Base-by-base conservation (phyloP, 495 filamentous ascomycete genomes). In the Aspergillus panamensis region DNA sequence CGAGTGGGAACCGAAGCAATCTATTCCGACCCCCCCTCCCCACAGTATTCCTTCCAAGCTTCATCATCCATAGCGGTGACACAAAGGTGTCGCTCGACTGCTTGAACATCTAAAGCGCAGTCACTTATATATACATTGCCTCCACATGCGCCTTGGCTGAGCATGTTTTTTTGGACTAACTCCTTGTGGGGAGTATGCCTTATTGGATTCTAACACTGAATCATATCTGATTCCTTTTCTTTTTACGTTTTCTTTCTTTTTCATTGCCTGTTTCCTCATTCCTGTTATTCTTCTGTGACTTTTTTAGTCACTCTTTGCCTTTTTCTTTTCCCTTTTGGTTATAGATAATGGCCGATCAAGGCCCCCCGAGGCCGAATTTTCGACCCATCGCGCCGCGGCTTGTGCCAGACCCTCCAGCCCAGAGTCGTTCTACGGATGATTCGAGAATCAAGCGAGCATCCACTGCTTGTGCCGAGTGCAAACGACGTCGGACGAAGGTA, bases 401-500 rank as follows among this genome's bases (percentile, higher is more conserved):
- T 13, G 48, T 48, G 19, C 45, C 51, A 16, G 66, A 58, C 3
- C 35, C 45, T 40, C 64, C 58, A 25, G 47, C 61, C 14, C 57
- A 62, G 43, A 61, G 48, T 17, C 47, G 58, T 19, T 44, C 55
- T 14, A 42, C 65, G 16, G 75, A 77, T 21, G 74, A 78, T 9
- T 58, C 54, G 35, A 67, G 70, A 48, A 70, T 69, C 47, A 77
- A 71, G 52, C 64, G 75, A 54, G 74, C 71, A 8, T 77, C 74
- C 10, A 71, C 69, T 12, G 75, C 75, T 20, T 78, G 75, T 58
- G 61, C 55, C 30, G 73, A 78, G 57, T 78, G 75, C 60, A 71
- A 78, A 60, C 67, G 60, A 48, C 65, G 71, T 42, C 70, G 75
- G 29, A 77, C 73, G 42, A 76, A 72, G 72, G 75, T 78, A 72